phyloP scores from a whole-genome alignment of 176 grass and related monocot genomes.

The Paspalum notatum region DNA sequence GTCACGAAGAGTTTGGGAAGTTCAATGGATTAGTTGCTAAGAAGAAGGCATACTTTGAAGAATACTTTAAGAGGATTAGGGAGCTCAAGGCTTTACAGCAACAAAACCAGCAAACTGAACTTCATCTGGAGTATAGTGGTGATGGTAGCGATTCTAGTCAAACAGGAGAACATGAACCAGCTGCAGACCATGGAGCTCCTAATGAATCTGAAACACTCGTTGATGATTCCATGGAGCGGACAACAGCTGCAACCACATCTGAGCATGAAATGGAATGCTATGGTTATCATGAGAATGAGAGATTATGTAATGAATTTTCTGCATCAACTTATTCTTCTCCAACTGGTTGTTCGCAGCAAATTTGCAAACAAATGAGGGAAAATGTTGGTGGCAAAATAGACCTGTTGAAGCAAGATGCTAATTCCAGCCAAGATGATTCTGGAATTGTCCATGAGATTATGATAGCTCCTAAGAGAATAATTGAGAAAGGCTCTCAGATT shows the following conservation, averaged over 20 bases:
- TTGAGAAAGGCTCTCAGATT: conserved; percentile 19
- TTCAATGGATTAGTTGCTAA: conserved; percentile 96
- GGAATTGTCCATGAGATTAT: conserved; percentile 17
- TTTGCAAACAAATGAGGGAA: conserved; percentile 43
- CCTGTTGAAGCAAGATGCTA: conserved; percentile 36
- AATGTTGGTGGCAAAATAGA: conserved; percentile 24
- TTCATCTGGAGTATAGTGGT: conserved; percentile 82
- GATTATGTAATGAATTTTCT: conserved; percentile 38
- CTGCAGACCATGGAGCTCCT: conserved; percentile 40
- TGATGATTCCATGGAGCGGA: conserved; percentile 42
- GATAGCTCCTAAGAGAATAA: conserved; percentile 30
- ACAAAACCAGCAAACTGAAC: conserved; percentile 80
- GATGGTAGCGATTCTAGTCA: conserved; percentile 97
- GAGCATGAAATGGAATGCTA: conserved; percentile 34
- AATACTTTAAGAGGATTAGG: conserved; percentile 89
- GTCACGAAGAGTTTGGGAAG: conserved; percentile 91
- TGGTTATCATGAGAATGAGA: conserved; percentile 34
- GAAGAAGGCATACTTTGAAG: conserved; percentile 97
- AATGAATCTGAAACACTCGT: conserved; percentile 45
- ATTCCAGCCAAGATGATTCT: conserved; percentile 29
- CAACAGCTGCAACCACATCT: conserved; percentile 23
- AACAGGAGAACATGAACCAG: conserved; percentile 64
- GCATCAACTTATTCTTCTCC: conserved; percentile 18
- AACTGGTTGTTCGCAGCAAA: conserved; percentile 29
- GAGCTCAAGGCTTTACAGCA: conserved; percentile 87